Conservation (phyloP, 1,284 basidiomycete genomes). For the Trichosporon coremiiforme region DNA sequence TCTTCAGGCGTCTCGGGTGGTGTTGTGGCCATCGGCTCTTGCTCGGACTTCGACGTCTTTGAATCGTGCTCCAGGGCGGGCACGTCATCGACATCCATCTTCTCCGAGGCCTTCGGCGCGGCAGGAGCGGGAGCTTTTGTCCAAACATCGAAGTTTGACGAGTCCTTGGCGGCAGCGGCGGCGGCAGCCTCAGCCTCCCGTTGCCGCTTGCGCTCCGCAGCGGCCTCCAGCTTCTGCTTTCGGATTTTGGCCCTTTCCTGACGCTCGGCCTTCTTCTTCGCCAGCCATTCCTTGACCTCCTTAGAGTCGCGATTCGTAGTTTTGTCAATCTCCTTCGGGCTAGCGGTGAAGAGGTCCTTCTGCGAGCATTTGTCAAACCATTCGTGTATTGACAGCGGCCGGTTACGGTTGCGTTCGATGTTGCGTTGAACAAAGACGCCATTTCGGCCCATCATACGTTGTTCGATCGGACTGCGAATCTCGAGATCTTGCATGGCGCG, state of each 20-base stretch:
- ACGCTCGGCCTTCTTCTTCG: slow-evolving; percentile 33
- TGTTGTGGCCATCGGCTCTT: slow-evolving; percentile 41
- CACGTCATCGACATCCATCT: slow-evolving; percentile 26
- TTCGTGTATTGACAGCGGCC: slow-evolving; percentile 74
- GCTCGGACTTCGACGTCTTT: slow-evolving; percentile 43
- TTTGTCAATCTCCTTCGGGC: slow-evolving; percentile 44
- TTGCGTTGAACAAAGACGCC: slow-evolving; percentile 90
- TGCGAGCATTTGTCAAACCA: slow-evolving; percentile 76
- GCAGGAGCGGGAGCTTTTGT: background rate
- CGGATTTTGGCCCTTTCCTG: slow-evolving; percentile 28
- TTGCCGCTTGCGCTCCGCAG: slow-evolving; percentile 35
- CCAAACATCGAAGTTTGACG: slow-evolving; percentile 12
- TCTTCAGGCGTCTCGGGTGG: slow-evolving; percentile 28
- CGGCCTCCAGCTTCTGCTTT: slow-evolving; percentile 51
- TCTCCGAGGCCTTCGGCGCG: background rate
- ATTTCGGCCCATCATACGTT: slow-evolving; percentile 79
- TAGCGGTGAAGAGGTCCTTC: slow-evolving; percentile 43
- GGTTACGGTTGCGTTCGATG: slow-evolving; percentile 74
- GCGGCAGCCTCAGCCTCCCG: slow-evolving; percentile 25
- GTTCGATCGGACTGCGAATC: slow-evolving; percentile 84
- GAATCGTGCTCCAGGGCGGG: slow-evolving; percentile 42
- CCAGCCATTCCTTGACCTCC: slow-evolving; percentile 42
- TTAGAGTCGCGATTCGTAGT: slow-evolving; percentile 44
- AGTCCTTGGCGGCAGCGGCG: slow-evolving; percentile 26
- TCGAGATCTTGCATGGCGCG: slow-evolving; percentile 67